Percentiles rank a stretch among this genome's conserved stretches.
phyloP scores from a whole-genome alignment of 2,329 filamentous ascomycete genomes.

The Aspergillus sp. region DNA sequence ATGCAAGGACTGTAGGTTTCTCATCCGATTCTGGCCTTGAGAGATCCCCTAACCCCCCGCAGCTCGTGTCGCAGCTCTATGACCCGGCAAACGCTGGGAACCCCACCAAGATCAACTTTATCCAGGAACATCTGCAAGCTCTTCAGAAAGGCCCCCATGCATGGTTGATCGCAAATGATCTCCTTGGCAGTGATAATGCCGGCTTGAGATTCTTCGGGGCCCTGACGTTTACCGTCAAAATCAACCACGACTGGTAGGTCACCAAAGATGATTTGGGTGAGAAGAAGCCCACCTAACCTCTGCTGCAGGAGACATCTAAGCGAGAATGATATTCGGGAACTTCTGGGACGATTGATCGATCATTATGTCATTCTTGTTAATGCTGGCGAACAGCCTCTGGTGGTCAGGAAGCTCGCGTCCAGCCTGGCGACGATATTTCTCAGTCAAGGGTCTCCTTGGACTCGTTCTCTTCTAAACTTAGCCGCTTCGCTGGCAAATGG shows the following conservation, averaged over 20 bases:
- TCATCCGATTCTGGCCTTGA: neutral
- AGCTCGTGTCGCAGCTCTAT: slow-evolving; percentile 35
- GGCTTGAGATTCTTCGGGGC: slow-evolving; percentile 88
- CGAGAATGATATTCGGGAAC: slow-evolving; percentile 21
- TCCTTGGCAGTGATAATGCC: slow-evolving; percentile 59
- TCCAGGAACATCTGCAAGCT: slow-evolving; percentile 66
- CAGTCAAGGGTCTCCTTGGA: slow-evolving; percentile 31
- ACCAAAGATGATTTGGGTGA: slow-evolving; percentile 6
- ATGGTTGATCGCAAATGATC: slow-evolving; percentile 73
- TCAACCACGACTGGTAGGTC: slow-evolving; percentile 75
- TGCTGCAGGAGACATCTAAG: slow-evolving; percentile 27
- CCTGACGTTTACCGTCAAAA: slow-evolving; percentile 84
- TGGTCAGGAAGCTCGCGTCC: slow-evolving; percentile 40
- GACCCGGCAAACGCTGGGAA: slow-evolving; percentile 37
- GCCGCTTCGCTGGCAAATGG: slow-evolving; percentile 31
- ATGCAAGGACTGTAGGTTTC: slow-evolving; percentile 19
- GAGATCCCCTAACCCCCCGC: slow-evolving; percentile 4
- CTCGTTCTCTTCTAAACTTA: slow-evolving; percentile 25
- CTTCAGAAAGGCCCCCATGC: slow-evolving; percentile 72
- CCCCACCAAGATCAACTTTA: slow-evolving; percentile 37
- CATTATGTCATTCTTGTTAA: slow-evolving; percentile 35
- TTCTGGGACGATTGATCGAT: slow-evolving; percentile 34
- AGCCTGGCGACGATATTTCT: slow-evolving; percentile 37
- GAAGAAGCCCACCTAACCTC: slow-evolving; percentile 2
- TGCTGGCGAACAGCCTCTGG: slow-evolving; percentile 27